Evolutionary conservation across 805 yeast genomes (phyloP).

Genomic region (Yarrowia sp.): DNA sequence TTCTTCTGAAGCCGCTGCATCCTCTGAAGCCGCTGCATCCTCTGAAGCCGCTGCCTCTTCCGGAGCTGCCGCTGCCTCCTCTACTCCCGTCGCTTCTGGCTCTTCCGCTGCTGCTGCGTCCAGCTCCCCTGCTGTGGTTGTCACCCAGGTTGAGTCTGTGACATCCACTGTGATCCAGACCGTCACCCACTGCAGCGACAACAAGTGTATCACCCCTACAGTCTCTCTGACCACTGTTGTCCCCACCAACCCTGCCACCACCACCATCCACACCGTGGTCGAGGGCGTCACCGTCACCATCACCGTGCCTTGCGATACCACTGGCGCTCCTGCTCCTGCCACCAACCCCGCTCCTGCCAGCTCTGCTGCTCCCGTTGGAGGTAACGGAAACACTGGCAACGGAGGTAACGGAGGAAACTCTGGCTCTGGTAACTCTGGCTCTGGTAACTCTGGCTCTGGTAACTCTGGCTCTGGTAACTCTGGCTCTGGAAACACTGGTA

Average conservation of each 20-base stretch:
- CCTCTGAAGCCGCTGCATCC: not conserved
- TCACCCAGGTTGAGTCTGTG: not conserved
- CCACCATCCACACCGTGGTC: constrained; percentile 13
- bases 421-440: not conserved
- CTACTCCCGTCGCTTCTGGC: not conserved
- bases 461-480: not conserved
- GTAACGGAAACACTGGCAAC: not conserved
- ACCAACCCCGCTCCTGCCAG: not conserved
- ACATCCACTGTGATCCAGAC: constrained; percentile 31
- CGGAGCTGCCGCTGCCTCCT: not conserved
- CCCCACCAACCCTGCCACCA: constrained; percentile 30
- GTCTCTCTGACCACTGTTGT: constrained; percentile 26
- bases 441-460: constrained; percentile 10
- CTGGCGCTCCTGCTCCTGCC: not conserved
- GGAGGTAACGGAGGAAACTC: not conserved
- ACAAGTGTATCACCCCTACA: constrained; percentile 27
- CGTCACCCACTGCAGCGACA: constrained; percentile 15
- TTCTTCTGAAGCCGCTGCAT: not conserved
- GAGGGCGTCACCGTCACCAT: constrained; percentile 28
- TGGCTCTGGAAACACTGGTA: not conserved
- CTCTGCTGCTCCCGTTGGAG: not conserved
- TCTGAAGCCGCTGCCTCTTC: not conserved
- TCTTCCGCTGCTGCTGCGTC: not conserved
- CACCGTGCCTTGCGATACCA: constrained; percentile 35
- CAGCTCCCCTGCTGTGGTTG: not conserved